A percentile compares a stretch with the other conserved stretches of the same genome.
Conservation (phyloP, 2,329 filamentous ascomycete species). For the Clonostachys chloroleuca region DNA sequence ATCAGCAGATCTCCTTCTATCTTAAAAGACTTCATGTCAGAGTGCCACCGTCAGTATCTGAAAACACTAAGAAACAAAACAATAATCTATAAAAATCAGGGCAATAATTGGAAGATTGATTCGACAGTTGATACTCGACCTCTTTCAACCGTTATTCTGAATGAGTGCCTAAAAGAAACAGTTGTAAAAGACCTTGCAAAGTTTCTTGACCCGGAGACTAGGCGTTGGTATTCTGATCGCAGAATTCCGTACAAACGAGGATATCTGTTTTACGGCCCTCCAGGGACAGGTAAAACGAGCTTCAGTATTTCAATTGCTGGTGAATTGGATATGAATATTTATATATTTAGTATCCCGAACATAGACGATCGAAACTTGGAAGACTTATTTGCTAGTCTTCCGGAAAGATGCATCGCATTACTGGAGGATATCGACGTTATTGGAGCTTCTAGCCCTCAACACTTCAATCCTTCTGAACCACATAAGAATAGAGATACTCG, state of each 20-base stretch:
- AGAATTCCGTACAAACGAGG: conserved; percentile 65
- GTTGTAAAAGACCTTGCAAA: no score
- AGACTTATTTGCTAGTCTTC: conserved; percentile 54
- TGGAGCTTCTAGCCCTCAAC: conserved; percentile 23
- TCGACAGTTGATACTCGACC: no score
- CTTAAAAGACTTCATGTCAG: no score
- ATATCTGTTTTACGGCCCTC: conserved; percentile 74
- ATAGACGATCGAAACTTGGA: conserved; percentile 59
- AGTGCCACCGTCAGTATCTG: no score
- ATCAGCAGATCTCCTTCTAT: no score
- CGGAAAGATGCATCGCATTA: conserved; percentile 59
- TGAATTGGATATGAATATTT: conserved; percentile 62
- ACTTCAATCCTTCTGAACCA: conserved; percentile 8
- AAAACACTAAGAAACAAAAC: no score
- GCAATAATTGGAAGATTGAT: no score
- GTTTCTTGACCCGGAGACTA: no score
- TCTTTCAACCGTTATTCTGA: no score
- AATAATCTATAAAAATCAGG: no score
- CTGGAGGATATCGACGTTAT: conserved; percentile 64
- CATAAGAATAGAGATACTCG: conserved; percentile 10
- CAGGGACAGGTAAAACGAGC: conserved; percentile 70
- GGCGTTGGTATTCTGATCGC: no score
- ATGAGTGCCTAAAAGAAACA: no score
- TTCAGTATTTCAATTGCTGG: conserved; percentile 63
- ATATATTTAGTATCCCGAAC: conserved; percentile 50